A percentile compares a stretch with the other conserved stretches of the same genome.
These are phyloP conservation scores for Encephalitozoon romaleae DNA, from an alignment of 371 early-diverging fungal genomes.

Conservation along the genomic window DNA sequence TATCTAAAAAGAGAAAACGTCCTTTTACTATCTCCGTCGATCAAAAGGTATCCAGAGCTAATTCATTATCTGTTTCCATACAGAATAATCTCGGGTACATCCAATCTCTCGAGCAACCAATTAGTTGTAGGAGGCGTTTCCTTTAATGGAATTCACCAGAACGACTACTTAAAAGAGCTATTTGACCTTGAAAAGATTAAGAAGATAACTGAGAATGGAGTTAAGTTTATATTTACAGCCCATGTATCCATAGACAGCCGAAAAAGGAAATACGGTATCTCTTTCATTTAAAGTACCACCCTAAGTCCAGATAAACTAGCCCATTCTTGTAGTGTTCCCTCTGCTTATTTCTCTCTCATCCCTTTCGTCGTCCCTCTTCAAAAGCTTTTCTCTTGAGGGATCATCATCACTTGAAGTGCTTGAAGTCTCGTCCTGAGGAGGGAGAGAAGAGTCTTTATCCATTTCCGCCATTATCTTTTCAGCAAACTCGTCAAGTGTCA, in stretches of 20 bases:
- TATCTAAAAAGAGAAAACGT: neutral
- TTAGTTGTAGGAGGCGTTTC: neutral
- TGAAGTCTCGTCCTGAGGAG: neutral
- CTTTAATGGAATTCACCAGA: neutral
- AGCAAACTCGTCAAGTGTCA: slow-evolving; percentile 41
- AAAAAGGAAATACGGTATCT: neutral
- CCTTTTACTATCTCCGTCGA: neutral
- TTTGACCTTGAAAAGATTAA: neutral
- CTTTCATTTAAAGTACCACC: neutral
- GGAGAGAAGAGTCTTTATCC: neutral
- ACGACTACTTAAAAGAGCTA: neutral
- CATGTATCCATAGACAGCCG: neutral
- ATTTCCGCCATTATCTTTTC: slow-evolving; percentile 11
- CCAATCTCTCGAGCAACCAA: neutral
- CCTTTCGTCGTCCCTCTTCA: slow-evolving; percentile 16
- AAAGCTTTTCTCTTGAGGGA: neutral
- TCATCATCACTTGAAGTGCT: neutral
- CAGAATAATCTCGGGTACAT: neutral
- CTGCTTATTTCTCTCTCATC: slow-evolving; percentile 1
- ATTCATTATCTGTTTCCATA: neutral
- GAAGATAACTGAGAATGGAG: neutral
- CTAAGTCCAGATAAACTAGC: neutral
- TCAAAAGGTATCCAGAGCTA: neutral
- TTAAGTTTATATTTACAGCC: neutral
- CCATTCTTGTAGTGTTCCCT: slow-evolving; percentile 26